Percentiles rank a stretch among this genome's conserved stretches.
Conservation (phyloP, 2,329 filamentous ascomycete genomes). For the Cryphonectria radicalis region DNA sequence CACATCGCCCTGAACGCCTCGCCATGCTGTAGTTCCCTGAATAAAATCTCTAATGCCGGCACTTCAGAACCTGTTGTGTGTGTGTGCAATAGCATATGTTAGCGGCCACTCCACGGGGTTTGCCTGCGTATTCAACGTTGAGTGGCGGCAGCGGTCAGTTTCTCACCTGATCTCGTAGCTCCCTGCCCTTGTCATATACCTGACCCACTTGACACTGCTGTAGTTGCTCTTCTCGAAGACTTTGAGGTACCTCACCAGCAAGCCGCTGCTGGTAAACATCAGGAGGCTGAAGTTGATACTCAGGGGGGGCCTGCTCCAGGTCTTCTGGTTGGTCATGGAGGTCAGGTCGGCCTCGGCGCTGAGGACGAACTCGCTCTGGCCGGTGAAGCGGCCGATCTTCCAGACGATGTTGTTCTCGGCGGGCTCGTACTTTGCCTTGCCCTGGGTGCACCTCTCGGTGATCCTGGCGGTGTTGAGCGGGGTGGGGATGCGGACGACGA, state of each 20-base stretch:
- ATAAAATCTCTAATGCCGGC: neutral
- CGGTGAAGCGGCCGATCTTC: conserved; percentile 98
- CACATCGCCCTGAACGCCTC: conserved; percentile 6
- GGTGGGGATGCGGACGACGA: conserved; percentile 90
- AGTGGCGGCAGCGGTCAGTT: neutral
- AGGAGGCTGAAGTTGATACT: conserved; percentile 90
- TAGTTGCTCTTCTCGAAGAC: conserved; percentile 99
- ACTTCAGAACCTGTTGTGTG: neutral
- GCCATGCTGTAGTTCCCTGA: neutral
- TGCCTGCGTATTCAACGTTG: too few relatives aligned
- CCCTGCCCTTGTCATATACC: conserved; percentile 97
- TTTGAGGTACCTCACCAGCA: conserved; percentile 93
- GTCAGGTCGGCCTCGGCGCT: conserved; percentile 92
- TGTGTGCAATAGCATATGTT: neutral
- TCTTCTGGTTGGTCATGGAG: conserved; percentile 97
- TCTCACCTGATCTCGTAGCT: conserved; percentile 92
- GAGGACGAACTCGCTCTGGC: conserved; percentile 95
- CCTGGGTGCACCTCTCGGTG: conserved; percentile 89
- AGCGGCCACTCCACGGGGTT: neutral
- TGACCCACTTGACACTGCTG: conserved; percentile 97
- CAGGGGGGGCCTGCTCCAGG: conserved; percentile 91
- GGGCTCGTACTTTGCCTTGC: conserved; percentile 97
- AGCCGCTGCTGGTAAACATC: conserved; percentile 96
- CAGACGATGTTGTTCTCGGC: conserved; percentile 98
- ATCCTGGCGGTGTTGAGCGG: conserved; percentile 96